A percentile compares a stretch with the other conserved stretches of the same genome.
Conservation (phyloP, 1,284 basidiomycete species). For the Apiotrichum gamsii region DNA sequence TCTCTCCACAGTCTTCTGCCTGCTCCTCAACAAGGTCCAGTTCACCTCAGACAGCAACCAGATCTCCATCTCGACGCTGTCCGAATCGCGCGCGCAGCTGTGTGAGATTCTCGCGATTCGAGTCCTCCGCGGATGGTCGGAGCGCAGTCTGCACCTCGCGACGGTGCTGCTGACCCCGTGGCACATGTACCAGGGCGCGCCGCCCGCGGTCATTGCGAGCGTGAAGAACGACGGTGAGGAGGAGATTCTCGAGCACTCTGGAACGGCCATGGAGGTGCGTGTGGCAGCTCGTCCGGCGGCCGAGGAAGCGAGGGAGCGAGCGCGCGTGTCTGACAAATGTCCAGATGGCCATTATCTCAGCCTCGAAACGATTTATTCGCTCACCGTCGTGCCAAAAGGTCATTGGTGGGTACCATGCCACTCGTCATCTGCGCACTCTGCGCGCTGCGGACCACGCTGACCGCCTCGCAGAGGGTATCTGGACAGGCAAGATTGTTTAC, state of each 20-base stretch:
- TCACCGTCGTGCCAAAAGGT: conserved; percentile 79
- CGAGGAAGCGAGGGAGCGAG: too few relatives aligned
- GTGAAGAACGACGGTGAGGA: conserved; percentile 64
- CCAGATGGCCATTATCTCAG: conserved; percentile 72
- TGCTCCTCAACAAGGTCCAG: conserved; percentile 80
- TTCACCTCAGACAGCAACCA: conserved; percentile 65
- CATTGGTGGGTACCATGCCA: conserved; percentile 51
- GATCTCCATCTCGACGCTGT: conserved; percentile 56
- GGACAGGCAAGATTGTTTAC: conserved; percentile 74
- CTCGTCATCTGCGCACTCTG: conserved; percentile 3
- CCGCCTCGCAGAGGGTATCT: conserved; percentile 46
- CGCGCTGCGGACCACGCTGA: too few relatives aligned
- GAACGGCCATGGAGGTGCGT: conserved; percentile 80
- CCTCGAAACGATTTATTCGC: conserved; percentile 79
- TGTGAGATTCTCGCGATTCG: conserved; percentile 86
- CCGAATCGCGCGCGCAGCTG: conserved; percentile 65
- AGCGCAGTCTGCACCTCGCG: conserved; percentile 68
- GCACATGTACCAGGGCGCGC: conserved; percentile 79
- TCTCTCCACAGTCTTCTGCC: conserved; percentile 61
- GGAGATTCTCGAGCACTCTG: conserved; percentile 64
- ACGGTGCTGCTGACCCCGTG: conserved; percentile 77
- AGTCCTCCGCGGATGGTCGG: conserved; percentile 68
- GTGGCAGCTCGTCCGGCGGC: conserved; percentile 6
- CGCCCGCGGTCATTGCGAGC: conserved; percentile 56
- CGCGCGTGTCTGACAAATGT: not conserved